Base-by-base conservation (phyloP, 2,329 filamentous ascomycete genomes). In the Hawksworthiomyces lignivorus region DNA sequence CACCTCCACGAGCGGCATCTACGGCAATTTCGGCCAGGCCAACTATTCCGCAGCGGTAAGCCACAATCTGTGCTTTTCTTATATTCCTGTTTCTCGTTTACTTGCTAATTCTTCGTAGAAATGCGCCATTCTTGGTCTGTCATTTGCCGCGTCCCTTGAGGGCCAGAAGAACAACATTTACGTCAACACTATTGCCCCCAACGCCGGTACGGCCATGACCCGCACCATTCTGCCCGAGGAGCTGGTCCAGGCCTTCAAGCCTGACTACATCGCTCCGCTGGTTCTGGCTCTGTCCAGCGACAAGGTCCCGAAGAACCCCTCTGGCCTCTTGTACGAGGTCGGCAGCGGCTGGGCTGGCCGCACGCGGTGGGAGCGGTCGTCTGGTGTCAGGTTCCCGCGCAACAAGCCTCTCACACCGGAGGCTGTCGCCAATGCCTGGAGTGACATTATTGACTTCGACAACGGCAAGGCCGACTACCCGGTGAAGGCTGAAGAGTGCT, bases 161-260 rank as follows among this genome's bases (percentile, higher is more conserved):
- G 92, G 92, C 55, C 76, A 77, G 59, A 97, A 97, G 73, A 88
- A 98, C 75, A 95, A 96, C 73, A 97, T 98, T 64, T 88, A 80
- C 56, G 87, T 95, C 63, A 98, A 98, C 75, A 95, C 89, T 45
- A 96, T 98, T 57, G 92, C 92, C 19, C 92, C 92, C 53, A 98
- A 97, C 58, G 92, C 92, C 29, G 92, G 92, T 54, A 98, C 92
- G 33, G 81, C 83, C 60, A 92, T 98, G 86, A 98, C 92, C 43
- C 78, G 82, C 53, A 90, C 86, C 38, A 86, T 98, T 61, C 77
- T 98, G 73, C 92, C 92, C 22, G 88, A 95, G 67, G 92, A 98
- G 70, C 80, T 97, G 70, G 89, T 98, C 15, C 89, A 97, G 70
- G 90, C 92, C 34, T 95, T 98, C 75, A 98, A 97, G 80, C 92